A percentile compares a stretch with the other conserved stretches of the same genome.
Conservation (phyloP, 2,329 filamentous ascomycete species). For the Calonectria pauciramosa region DNA sequence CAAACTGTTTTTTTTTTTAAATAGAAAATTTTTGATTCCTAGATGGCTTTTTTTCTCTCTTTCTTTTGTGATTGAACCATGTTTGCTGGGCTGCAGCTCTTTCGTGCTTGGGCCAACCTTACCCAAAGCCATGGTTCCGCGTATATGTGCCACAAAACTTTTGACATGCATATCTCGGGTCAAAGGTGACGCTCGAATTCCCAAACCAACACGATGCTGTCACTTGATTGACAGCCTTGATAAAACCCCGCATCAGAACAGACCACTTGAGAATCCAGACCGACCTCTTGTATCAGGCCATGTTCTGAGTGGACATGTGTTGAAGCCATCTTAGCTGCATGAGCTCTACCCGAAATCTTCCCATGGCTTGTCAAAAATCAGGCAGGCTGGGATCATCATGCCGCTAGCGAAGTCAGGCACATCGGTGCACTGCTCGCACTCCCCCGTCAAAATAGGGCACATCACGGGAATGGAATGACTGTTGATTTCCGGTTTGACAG, state of each 20-base stretch:
- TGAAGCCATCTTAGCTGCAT: neutral
- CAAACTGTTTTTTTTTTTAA: too few species aligned
- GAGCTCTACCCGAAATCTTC: neutral
- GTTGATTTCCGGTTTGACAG: neutral
- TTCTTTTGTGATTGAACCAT: too few species aligned
- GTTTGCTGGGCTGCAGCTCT: too few species aligned
- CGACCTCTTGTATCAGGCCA: neutral
- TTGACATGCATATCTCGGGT: neutral
- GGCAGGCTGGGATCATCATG: neutral
- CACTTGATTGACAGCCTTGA: neutral
- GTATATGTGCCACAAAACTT: neutral
- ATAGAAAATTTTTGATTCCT: too few species aligned
- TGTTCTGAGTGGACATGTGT: too few species aligned
- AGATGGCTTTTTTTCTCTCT: too few species aligned
- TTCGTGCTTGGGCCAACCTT: too few species aligned
- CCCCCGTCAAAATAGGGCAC: neutral
- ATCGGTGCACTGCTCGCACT: neutral
- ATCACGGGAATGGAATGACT: neutral
- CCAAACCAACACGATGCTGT: neutral
- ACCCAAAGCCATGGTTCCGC: too few species aligned
- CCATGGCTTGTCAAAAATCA: neutral
- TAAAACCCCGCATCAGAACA: neutral
- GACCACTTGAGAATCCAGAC: neutral
- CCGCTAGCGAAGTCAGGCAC: neutral
- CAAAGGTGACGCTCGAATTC: neutral